Evolutionary conservation across 257 asterid species (phyloP), one percentile per base, ranked within the genome.

Genomic region (Ehretia macrophylla): DNA sequence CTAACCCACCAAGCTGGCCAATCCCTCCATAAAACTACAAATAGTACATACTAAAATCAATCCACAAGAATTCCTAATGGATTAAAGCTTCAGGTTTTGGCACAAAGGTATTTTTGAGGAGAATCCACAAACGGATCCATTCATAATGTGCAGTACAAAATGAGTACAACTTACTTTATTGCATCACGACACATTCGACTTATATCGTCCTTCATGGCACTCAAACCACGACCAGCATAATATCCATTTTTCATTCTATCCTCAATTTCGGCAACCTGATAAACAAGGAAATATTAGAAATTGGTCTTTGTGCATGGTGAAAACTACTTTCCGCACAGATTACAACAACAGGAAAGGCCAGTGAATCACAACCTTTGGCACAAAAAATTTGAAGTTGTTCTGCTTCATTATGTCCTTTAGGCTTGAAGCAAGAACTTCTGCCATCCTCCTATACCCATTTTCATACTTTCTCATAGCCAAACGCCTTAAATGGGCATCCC

Each of bases 401-500:
- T 82, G 81, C 51, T 74, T 77, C 99, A 93, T 86, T 74, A 93
- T 89, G 60, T 83, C 94, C 63, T 75, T 81, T 71, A 93, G 81
- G 64, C 91, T 76, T 63, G 75, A 48, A 52, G 85, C 85, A 59
- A 93, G 77, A 58, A 73, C 82, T 63, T 79, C 85, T 80, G 84
- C 95, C 92, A 89, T 79, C 72, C 83, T 86, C 86, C 79, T 89
- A 62, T 85, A 93, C 63, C 95, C 91, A 63, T 79, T 78, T 65
- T 82, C 92, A 49, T 83, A 73, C 75, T 87, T 91, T 77, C 86
- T 93, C 81, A 89, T 75, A 46, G 99, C 81, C 84, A 85, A 80
- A 39, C 83, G 94, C 83, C 96, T 86, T 73, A 93, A 64, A 58
- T 86, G 95, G 55, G 99, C 95, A 77, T 93, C 99, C 75, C 99